Conservation (phyloP, 176 grass and related monocot species). For the Avena sativa region DNA sequence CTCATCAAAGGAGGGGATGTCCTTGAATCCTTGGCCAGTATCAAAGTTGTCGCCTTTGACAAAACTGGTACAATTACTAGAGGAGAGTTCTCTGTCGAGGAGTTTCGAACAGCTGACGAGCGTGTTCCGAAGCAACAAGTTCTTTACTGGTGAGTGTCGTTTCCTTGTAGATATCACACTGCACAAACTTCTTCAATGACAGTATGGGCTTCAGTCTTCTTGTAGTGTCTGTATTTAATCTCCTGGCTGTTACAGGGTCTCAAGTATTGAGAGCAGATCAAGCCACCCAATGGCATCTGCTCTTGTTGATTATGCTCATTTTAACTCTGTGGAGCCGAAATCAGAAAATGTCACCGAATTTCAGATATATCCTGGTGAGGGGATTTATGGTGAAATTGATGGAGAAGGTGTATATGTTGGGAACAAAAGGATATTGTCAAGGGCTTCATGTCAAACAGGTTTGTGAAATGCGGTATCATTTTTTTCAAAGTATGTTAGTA, state of each 20-base stretch:
- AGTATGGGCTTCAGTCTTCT: not conserved
- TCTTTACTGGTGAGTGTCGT: constrained; percentile 62
- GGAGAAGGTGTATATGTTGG: constrained; percentile 75
- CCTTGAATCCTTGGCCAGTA: constrained; percentile 73
- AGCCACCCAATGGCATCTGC: constrained; percentile 94
- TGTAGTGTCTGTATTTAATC: constrained; percentile 8
- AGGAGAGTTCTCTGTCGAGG: constrained; percentile 81
- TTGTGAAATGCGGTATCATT: constrained; percentile 25
- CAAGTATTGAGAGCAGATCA: constrained; percentile 95
- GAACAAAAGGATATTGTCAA: constrained; percentile 81
- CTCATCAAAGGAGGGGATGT: constrained; percentile 96
- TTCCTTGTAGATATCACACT: not conserved
- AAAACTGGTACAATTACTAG: constrained; percentile 96
- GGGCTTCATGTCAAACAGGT: constrained; percentile 81
- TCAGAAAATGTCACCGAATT: constrained; percentile 78
- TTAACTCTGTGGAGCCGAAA: constrained; percentile 72
- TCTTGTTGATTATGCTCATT: constrained; percentile 77
- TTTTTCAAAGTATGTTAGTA: not conserved
- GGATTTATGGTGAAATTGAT: constrained; percentile 84
- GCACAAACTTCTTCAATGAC: not conserved
- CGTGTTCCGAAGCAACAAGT: constrained; percentile 56
- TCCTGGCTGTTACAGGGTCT: constrained; percentile 64
- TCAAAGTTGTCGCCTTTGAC: constrained; percentile 84
- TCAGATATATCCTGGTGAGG: constrained; percentile 82
- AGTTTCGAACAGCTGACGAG: constrained; percentile 53